Evolutionary conservation across 148 eudicot genomes (phyloP).

Genomic region (Pharnaceum exiguum): DNA sequence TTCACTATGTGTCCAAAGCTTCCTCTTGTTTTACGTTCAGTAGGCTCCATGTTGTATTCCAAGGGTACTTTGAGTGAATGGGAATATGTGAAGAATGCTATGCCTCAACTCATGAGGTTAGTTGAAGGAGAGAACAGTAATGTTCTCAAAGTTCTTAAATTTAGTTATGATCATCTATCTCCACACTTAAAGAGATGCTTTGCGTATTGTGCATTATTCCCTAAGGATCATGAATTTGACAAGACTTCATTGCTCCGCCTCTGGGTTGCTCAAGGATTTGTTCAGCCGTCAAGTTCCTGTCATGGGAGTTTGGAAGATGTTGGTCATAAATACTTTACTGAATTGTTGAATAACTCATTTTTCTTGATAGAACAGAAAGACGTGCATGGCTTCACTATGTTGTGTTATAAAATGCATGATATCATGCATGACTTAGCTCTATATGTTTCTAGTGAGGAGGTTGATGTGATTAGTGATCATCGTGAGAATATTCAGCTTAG

Average conservation of each 20-base stretch:
- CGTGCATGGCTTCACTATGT: not conserved
- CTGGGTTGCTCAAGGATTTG: conserved; percentile 16
- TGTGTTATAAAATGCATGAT: too few relatives aligned
- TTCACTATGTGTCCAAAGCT: too few relatives aligned
- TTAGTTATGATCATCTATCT: conserved; percentile 15
- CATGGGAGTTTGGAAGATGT: not conserved
- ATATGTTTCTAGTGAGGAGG: not conserved
- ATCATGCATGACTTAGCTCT: not conserved
- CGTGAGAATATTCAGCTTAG: not conserved
- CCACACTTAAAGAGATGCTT: conserved; percentile 5
- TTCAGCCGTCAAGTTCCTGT: not conserved
- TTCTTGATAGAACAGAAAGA: not conserved
- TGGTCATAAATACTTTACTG: not conserved
- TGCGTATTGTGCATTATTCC: conserved; percentile 15
- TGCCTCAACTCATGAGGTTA: too few relatives aligned
- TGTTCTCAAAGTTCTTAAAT: conserved; percentile 1
- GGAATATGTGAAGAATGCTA: too few relatives aligned
- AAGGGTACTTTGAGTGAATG: too few relatives aligned
- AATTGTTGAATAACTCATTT: not conserved
- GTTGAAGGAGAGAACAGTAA: too few relatives aligned
- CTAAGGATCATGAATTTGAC: not conserved
- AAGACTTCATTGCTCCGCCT: not conserved
- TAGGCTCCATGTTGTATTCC: too few relatives aligned
- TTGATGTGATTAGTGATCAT: not conserved
- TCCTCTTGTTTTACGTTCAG: too few relatives aligned